A percentile compares a stretch with the other conserved stretches of the same genome.
Evolutionary conservation across 1,284 basidiomycete genomes (phyloP).

Genomic region (Taiwanofungus camphoratus): DNA sequence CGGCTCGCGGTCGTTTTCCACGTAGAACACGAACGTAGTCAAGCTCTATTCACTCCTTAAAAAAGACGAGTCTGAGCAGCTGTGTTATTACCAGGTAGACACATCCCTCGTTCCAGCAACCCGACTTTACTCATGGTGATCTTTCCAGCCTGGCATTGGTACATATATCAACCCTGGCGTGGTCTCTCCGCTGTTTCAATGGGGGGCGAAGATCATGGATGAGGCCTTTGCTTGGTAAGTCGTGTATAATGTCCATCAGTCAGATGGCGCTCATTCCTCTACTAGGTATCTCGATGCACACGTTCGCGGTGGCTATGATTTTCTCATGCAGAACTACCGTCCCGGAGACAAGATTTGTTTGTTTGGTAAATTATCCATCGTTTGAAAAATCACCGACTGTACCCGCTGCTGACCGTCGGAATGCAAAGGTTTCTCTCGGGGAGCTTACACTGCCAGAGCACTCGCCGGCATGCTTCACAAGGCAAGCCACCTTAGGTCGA

Average conservation of each 20-base stretch:
- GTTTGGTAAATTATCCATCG: slow-evolving; percentile 35
- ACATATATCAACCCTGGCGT: slow-evolving; percentile 43
- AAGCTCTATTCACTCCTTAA: slow-evolving; percentile 35
- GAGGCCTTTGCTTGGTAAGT: slow-evolving; percentile 42
- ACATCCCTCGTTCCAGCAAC: background rate
- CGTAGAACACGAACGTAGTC: slow-evolving; percentile 36
- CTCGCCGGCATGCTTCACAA: slow-evolving; percentile 39
- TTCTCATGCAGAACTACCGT: slow-evolving; percentile 58
- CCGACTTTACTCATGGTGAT: background rate
- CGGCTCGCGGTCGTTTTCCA: background rate
- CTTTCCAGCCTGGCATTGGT: slow-evolving; percentile 35
- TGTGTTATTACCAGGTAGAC: slow-evolving; percentile 37
- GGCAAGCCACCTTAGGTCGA: slow-evolving; percentile 11
- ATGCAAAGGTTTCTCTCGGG: slow-evolving; percentile 31
- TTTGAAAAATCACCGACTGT: slow-evolving; percentile 16
- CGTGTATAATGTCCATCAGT: background rate
- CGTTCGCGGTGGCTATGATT: slow-evolving; percentile 56
- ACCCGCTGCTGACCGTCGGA: slow-evolving; percentile 16
- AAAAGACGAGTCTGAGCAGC: slow-evolving; percentile 32
- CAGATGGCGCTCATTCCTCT: background rate
- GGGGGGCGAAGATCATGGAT: slow-evolving; percentile 38
- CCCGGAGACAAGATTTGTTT: slow-evolving; percentile 47
- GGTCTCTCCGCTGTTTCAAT: slow-evolving; percentile 31
- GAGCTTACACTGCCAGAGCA: slow-evolving; percentile 46
- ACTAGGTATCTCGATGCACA: slow-evolving; percentile 41